Percentiles rank a stretch among this genome's conserved stretches.
These are phyloP conservation scores for Candida ascalaphidarum DNA, from an alignment of 805 yeast genomes.

Conservation along the genomic window DNA sequence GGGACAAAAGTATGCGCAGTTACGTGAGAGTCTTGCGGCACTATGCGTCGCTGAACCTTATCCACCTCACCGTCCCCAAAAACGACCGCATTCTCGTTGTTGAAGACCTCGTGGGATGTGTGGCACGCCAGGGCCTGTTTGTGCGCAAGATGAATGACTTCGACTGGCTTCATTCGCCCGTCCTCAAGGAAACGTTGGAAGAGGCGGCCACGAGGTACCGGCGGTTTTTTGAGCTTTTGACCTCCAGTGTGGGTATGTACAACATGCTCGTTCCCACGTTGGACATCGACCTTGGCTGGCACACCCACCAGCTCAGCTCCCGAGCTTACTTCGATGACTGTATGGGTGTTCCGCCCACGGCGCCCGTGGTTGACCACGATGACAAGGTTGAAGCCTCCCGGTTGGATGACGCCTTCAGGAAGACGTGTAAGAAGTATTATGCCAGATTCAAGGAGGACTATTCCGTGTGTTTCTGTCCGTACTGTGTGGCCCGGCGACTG, in stretches of 20 bases:
- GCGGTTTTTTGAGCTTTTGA: slow-evolving; percentile 7
- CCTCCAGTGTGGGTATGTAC: not conserved
- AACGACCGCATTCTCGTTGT: slow-evolving; percentile 2
- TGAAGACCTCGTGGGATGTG: slow-evolving; percentile 19
- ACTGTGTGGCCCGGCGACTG: slow-evolving; percentile 2
- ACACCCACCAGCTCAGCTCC: slow-evolving; percentile 14
- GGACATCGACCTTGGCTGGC: slow-evolving; percentile 21
- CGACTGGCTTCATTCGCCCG: slow-evolving; percentile 11
- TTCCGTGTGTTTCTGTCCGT: slow-evolving; percentile 13
- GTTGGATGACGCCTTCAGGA: slow-evolving; percentile 8
- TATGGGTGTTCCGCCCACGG: too few relatives aligned
- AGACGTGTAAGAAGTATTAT: slow-evolving; percentile 10
- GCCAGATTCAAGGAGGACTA: slow-evolving; percentile 7
- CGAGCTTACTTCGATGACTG: too few relatives aligned
- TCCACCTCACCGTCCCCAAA: slow-evolving; percentile 3
- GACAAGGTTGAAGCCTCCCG: slow-evolving; percentile 15
- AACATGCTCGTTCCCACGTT: slow-evolving; percentile 13
- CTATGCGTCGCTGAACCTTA: slow-evolving; percentile 7
- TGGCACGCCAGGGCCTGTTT: slow-evolving; percentile 14
- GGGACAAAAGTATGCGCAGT: too few relatives aligned
- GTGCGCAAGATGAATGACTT: slow-evolving; percentile 11
- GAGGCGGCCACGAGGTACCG: slow-evolving; percentile 11
- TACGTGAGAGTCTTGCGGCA: slow-evolving; percentile 1
- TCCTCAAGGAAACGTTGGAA: slow-evolving; percentile 4
- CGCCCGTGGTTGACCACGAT: slow-evolving; percentile 13